Evolutionary conservation across 1,284 basidiomycete species (phyloP).

Genomic region (Naganishia sp.): DNA sequence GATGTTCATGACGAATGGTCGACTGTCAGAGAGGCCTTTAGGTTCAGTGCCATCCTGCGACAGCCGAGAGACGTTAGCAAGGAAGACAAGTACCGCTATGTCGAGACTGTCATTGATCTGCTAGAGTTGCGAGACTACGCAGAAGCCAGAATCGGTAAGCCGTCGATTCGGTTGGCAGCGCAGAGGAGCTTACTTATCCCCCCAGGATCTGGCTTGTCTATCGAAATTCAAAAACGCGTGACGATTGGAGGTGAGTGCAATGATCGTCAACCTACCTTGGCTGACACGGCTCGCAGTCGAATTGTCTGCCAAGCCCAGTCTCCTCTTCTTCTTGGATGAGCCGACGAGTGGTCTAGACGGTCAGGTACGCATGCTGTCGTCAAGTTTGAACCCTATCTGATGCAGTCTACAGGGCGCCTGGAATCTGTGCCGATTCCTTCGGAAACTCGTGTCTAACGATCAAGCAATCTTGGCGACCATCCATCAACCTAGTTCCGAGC

Average conservation of each 20-base stretch:
- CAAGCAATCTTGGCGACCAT: conserved; percentile 55
- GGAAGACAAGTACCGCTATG: conserved; percentile 58
- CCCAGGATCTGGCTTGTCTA: conserved; percentile 38
- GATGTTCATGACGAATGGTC: conserved; percentile 44
- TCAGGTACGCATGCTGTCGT: conserved; percentile 26
- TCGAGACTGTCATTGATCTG: conserved; percentile 58
- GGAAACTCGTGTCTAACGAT: conserved; percentile 74
- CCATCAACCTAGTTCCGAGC: conserved; percentile 44
- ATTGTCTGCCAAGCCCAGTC: conserved; percentile 43
- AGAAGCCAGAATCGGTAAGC: conserved; percentile 56
- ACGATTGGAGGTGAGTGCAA: conserved; percentile 53
- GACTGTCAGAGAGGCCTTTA: conserved; percentile 73
- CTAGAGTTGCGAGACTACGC: conserved; percentile 58
- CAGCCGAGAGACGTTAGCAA: conserved; percentile 65
- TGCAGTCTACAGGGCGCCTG: conserved; percentile 56
- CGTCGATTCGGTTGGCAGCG: neutral
- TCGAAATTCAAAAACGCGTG: conserved; percentile 51
- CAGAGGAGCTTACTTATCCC: neutral
- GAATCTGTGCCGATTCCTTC: conserved; percentile 60
- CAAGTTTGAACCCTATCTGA: neutral
- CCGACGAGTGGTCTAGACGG: conserved; percentile 46
- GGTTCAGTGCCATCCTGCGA: conserved; percentile 77
- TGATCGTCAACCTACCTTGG: conserved; percentile 32
- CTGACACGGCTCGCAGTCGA: conserved; percentile 5
- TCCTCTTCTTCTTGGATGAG: conserved; percentile 55